phyloP scores from a whole-genome alignment of 2,329 filamentous ascomycete genomes.

The Albophoma yamanashiensis region DNA sequence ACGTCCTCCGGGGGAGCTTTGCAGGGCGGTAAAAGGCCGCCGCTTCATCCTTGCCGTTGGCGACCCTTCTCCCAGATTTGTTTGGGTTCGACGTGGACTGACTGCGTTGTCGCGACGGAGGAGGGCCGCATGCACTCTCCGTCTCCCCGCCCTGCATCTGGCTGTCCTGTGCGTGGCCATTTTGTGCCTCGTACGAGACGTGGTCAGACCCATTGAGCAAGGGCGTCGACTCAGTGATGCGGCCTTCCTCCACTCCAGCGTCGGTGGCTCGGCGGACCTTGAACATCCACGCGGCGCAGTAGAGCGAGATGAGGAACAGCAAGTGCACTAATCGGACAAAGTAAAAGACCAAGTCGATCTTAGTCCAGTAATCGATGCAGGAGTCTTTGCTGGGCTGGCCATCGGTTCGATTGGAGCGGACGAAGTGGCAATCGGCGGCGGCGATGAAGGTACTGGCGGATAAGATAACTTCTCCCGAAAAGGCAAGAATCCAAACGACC shows the following conservation, averaged over 20 bases:
- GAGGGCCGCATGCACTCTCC: background rate
- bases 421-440: constrained; percentile 57
- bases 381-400: constrained; percentile 15
- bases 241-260: constrained; percentile 25
- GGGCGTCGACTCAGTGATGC: constrained; percentile 48
- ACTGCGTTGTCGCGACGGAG: constrained; percentile 18
- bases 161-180: constrained; percentile 8
- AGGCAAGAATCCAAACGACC: constrained; percentile 63
- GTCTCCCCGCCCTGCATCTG: background rate
- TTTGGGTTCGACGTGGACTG: constrained; percentile 28
- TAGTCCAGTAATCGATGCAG: constrained; percentile 28
- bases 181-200: constrained; percentile 24
- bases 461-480: constrained; percentile 64
- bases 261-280: constrained; percentile 26
- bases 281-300: constrained; percentile 28
- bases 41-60: constrained; percentile 43
- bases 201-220: constrained; percentile 38
- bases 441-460: constrained; percentile 57
- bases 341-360: constrained; percentile 54
- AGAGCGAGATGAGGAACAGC: constrained; percentile 42
- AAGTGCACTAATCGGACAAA: constrained; percentile 59
- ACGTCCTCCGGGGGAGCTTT: constrained; percentile 76
- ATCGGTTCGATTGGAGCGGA: constrained; percentile 24
- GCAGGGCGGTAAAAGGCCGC: constrained; percentile 84
- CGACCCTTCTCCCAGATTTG: constrained; percentile 16